phyloP scores from a whole-genome alignment of 441 rosid species.

The Breynia disticha region DNA sequence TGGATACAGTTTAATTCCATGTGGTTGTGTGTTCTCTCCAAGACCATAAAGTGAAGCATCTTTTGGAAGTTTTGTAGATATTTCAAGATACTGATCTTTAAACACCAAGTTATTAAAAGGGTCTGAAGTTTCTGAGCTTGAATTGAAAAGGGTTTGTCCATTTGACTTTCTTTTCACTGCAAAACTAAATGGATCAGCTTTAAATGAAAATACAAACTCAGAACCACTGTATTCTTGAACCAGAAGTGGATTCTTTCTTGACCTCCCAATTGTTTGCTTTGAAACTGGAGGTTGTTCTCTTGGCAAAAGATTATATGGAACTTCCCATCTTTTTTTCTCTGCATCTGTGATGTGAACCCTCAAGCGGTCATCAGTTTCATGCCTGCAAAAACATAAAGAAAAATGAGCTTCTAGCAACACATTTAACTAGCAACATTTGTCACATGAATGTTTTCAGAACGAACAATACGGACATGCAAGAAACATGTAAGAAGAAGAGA shows the following conservation, averaged over 20 bases:
- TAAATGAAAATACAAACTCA: constrained; percentile 55
- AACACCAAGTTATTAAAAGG: constrained; percentile 59
- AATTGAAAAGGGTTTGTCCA: constrained; percentile 72
- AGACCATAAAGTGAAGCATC: constrained; percentile 84
- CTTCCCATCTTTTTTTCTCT: constrained; percentile 81
- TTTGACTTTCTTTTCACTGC: constrained; percentile 72
- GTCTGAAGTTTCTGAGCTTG: constrained; percentile 43
- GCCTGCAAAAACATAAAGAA: constrained; percentile 32
- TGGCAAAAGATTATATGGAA: constrained; percentile 75
- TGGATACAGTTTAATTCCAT: constrained; percentile 78
- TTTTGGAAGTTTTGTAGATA: constrained; percentile 64
- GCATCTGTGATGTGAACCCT: constrained; percentile 87
- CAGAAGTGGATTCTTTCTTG: constrained; percentile 38
- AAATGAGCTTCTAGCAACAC: no score
- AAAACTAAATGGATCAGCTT: constrained; percentile 70
- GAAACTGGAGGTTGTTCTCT: constrained; percentile 55
- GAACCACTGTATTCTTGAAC: constrained; percentile 49
- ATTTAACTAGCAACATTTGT: no score
- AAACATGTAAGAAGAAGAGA: no score
- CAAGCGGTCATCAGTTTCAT: constrained; percentile 60
- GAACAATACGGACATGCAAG: not conserved
- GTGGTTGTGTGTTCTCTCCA: constrained; percentile 91
- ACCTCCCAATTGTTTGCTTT: constrained; percentile 38
- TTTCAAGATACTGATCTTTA: constrained; percentile 91
- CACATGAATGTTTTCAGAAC: no score